A percentile compares a stretch with the other conserved stretches of the same genome.
These are phyloP conservation scores for Fusarium equiseti DNA, from an alignment of 2,329 filamentous ascomycete genomes.

Conservation along the genomic window DNA sequence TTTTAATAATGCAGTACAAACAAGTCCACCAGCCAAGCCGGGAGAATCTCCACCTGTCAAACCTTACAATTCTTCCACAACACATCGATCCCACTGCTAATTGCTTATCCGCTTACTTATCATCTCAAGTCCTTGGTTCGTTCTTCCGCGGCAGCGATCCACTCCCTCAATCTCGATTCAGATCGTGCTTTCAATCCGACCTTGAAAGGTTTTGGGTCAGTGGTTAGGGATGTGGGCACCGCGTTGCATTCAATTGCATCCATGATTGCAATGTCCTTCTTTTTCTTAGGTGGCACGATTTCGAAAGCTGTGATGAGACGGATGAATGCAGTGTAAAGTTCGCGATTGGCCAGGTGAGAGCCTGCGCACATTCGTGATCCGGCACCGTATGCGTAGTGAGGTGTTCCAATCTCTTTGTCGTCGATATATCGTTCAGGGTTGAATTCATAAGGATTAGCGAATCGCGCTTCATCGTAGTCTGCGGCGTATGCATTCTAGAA, in stretches of 20 bases:
- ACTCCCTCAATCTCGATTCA: constrained; percentile 58
- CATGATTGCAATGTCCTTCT: constrained; percentile 63
- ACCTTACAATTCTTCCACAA: constrained; percentile 21
- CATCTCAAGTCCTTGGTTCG: constrained; percentile 58
- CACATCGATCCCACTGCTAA: constrained; percentile 12
- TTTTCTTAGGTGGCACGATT: constrained; percentile 61
- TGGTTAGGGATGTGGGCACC: constrained; percentile 69
- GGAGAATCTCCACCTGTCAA: constrained; percentile 23
- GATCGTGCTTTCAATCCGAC: constrained; percentile 57
- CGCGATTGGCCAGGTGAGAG: constrained; percentile 71
- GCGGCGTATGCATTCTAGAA: constrained; percentile 77
- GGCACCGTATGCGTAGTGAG: constrained; percentile 72
- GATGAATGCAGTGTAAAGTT: constrained; percentile 71
- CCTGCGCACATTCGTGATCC: constrained; percentile 74
- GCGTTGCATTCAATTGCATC: constrained; percentile 69
- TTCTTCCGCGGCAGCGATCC: constrained; percentile 66
- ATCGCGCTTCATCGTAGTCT: constrained; percentile 77
- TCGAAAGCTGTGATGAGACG: constrained; percentile 70
- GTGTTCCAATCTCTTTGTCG: constrained; percentile 66
- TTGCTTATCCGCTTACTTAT: constrained; percentile 4
- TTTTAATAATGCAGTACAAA: constrained; percentile 14
- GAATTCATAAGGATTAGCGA: constrained; percentile 72
- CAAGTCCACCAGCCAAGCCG: not conserved
- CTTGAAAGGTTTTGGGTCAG: constrained; percentile 73
- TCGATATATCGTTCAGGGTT: constrained; percentile 77